Conservation (phyloP, 306 rosid species). For the Casuarina equisetifolia region DNA sequence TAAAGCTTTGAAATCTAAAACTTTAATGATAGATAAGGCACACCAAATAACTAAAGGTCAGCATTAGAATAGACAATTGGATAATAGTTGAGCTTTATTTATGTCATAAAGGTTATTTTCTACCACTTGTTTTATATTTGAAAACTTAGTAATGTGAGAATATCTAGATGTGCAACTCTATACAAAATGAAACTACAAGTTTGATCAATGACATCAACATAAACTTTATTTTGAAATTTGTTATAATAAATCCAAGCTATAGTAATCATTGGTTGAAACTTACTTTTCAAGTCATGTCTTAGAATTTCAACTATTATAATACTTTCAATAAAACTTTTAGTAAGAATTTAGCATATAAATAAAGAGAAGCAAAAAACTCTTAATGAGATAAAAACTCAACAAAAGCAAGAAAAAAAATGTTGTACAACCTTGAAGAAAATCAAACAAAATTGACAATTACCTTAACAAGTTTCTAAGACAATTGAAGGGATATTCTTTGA, state of each 20-base stretch:
- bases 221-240: too few relatives aligned
- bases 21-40: conserved; percentile 47
- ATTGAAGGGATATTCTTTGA: conserved; percentile 16
- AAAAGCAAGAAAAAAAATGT: not conserved
- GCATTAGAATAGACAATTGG: not conserved
- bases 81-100: too few relatives aligned
- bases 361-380: not conserved
- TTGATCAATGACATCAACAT: too few relatives aligned
- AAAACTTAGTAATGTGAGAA: too few relatives aligned
- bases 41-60: conserved; percentile 16
- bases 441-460: not conserved
- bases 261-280: too few relatives aligned
- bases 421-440: not conserved
- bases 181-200: too few relatives aligned
- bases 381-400: not conserved
- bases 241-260: too few relatives aligned
- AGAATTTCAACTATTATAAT: not conserved
- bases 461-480: not conserved
- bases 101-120: too few relatives aligned
- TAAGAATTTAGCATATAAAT: not conserved
- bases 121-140: too few relatives aligned
- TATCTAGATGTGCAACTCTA: too few relatives aligned
- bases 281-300: not conserved
- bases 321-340: not conserved
- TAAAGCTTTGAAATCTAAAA: conserved; percentile 64